A percentile compares a stretch with the other conserved stretches of the same genome.
These are phyloP conservation scores for Tetragonia tetragonoides DNA, from an alignment of 148 eudicot genomes.

Conservation along the genomic window DNA sequence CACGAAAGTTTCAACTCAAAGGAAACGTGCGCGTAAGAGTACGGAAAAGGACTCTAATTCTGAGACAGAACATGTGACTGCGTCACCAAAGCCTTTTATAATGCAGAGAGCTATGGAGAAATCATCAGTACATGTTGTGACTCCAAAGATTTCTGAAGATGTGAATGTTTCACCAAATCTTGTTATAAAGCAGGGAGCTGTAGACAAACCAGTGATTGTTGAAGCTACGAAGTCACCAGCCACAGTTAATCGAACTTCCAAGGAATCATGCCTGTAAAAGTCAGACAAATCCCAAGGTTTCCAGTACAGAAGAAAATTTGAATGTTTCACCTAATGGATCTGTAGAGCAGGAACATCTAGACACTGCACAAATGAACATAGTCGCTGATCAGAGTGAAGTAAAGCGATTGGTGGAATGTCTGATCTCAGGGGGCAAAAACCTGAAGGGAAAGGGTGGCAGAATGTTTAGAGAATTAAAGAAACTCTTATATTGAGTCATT, in stretches of 20 bases:
- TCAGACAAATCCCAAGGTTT: not conserved
- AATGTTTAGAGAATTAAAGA: not conserved
- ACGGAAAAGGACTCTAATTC: not conserved
- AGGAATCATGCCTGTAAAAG: not conserved
- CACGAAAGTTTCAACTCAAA: not conserved
- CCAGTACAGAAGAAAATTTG: not conserved
- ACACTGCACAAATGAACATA: not conserved
- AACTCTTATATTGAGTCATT: not conserved
- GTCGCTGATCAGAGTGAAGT: not conserved
- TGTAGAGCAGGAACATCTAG: not conserved
- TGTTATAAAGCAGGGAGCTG: not conserved
- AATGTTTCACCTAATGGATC: no score
- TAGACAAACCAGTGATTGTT: not conserved
- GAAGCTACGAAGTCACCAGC: not conserved
- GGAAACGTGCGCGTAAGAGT: not conserved
- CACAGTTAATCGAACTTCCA: not conserved
- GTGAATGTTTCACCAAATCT: not conserved
- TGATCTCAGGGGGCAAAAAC: not conserved
- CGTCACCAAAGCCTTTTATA: no score
- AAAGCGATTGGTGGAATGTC: not conserved
- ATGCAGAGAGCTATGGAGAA: no score
- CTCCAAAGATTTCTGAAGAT: not conserved
- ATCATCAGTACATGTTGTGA: no score
- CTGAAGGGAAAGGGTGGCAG: not conserved
- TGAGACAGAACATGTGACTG: not conserved